These are phyloP conservation scores for Hymenoscyphus fraxineus DNA, from an alignment of 2,329 filamentous ascomycete species.

Conservation along the genomic window DNA sequence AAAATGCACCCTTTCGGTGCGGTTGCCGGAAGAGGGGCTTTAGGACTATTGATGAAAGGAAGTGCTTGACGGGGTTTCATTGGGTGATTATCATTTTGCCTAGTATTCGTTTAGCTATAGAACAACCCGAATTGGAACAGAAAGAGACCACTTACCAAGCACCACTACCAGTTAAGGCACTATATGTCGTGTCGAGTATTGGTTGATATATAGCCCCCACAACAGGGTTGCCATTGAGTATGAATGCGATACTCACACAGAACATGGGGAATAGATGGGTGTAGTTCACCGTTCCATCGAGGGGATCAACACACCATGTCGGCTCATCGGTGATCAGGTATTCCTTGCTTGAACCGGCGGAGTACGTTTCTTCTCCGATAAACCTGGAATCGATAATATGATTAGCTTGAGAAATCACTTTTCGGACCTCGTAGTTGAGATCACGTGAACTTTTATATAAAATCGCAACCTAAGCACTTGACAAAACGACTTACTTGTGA, in stretches of 20 bases:
- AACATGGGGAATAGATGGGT: conserved; percentile 79
- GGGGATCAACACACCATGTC: conserved; percentile 74
- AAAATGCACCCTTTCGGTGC: conserved; percentile 70
- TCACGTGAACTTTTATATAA: not conserved
- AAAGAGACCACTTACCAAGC: conserved; percentile 46
- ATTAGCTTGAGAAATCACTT: not conserved
- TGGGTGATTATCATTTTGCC: conserved; percentile 23
- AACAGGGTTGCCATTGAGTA: conserved; percentile 54
- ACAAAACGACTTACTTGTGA: conserved; percentile 52
- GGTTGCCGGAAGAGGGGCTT: conserved; percentile 57
- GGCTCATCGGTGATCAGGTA: conserved; percentile 63
- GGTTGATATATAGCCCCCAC: conserved; percentile 72
- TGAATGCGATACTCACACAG: conserved; percentile 72
- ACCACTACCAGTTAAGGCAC: conserved; percentile 60
- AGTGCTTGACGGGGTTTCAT: conserved; percentile 53
- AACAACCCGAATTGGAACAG: not conserved
- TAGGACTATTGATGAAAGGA: conserved; percentile 59
- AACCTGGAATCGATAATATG: conserved; percentile 47
- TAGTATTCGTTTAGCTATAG: not conserved
- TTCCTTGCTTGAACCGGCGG: conserved; percentile 60
- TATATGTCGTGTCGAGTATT: conserved; percentile 66
- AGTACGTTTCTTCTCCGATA: conserved; percentile 74
- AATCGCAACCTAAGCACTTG: too few relatives aligned
- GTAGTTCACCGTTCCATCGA: conserved; percentile 77
- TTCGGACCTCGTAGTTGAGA: too few relatives aligned